phyloP scores from a whole-genome alignment of 2,329 filamentous ascomycete genomes.

The Sporothrix schenckii region DNA sequence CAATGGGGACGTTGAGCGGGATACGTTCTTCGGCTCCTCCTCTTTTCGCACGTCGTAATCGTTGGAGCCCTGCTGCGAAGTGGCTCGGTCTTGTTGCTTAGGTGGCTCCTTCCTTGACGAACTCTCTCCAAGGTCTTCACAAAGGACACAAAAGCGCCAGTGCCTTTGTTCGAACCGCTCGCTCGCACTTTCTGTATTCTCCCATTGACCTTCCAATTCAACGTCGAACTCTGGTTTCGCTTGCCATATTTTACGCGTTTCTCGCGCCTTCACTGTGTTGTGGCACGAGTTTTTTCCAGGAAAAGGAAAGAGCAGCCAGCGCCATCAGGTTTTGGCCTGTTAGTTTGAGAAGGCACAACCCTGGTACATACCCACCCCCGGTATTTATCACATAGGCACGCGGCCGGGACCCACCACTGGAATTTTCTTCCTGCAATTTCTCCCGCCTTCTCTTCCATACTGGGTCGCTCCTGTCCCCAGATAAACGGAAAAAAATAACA shows the following conservation, averaged over 20 bases:
- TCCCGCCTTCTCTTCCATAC: constrained; percentile 32
- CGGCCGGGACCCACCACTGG: constrained; percentile 28
- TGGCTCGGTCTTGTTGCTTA: background rate
- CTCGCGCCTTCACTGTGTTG: background rate
- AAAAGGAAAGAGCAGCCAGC: constrained; percentile 27
- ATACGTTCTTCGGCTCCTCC: constrained; percentile 12
- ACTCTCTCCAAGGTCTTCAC: background rate
- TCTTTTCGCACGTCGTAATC: constrained; percentile 10
- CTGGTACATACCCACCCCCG: constrained; percentile 11
- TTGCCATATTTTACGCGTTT: constrained; percentile 1
- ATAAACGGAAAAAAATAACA: constrained; percentile 16
- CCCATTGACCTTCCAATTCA: background rate
- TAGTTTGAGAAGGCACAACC: background rate
- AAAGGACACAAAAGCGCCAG: constrained; percentile 13
- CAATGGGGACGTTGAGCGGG: background rate
- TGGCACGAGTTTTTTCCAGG: background rate
- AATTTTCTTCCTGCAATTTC: constrained; percentile 35
- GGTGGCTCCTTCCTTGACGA: constrained; percentile 8
- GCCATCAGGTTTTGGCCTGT: constrained; percentile 11
- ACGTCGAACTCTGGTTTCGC: background rate
- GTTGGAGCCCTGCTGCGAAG: background rate
- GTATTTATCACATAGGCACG: constrained; percentile 20
- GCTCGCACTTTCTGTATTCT: constrained; percentile 11
- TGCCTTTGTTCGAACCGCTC: constrained; percentile 6
- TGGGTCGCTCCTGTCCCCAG: constrained; percentile 18